Evolutionary conservation across 768 basidiomycete species (phyloP).

Genomic region (Lentinus brumalis): DNA sequence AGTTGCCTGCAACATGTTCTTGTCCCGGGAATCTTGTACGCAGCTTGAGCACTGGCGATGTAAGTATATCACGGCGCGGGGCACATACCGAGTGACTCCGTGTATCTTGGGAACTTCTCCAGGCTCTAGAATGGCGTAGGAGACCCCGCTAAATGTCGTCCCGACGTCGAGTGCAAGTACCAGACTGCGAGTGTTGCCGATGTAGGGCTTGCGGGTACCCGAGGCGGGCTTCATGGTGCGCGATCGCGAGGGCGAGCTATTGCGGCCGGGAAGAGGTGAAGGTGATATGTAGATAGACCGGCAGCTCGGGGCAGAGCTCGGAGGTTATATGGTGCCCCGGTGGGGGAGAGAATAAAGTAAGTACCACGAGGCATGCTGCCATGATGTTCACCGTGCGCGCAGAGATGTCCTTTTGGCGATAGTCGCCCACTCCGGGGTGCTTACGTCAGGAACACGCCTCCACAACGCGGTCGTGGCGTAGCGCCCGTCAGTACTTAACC

Average conservation of each 20-base stretch:
- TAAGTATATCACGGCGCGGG: neutral
- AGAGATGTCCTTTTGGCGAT: neutral
- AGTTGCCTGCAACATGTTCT: conserved; percentile 83
- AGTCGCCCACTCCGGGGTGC: neutral
- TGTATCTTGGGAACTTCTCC: conserved; percentile 81
- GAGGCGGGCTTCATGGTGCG: conserved; percentile 51
- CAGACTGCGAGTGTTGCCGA: conserved; percentile 61
- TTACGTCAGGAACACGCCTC: conserved; percentile 24
- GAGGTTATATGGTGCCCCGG: conserved; percentile 16
- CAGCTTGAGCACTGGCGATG: neutral
- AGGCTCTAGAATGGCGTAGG: conserved; percentile 82
- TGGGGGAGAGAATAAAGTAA: conserved; percentile 1
- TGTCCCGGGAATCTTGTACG: conserved; percentile 68
- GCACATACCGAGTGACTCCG: conserved; percentile 70
- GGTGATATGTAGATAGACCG: conserved; percentile 14
- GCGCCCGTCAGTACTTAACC: neutral
- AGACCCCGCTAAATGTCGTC: conserved; percentile 82
- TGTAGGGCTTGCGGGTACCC: conserved; percentile 75
- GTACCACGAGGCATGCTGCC: conserved; percentile 22
- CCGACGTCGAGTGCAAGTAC: conserved; percentile 82
- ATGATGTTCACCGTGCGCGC: conserved; percentile 2
- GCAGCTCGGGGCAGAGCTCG: conserved; percentile 3
- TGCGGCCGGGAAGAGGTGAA: conserved; percentile 4
- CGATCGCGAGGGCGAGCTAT: conserved; percentile 4
- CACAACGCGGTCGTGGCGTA: conserved; percentile 27